Percentiles rank a stretch among this genome's conserved stretches.
phyloP scores from a whole-genome alignment of 495 filamentous ascomycete genomes.

The Aspergillus haitiensis region DNA sequence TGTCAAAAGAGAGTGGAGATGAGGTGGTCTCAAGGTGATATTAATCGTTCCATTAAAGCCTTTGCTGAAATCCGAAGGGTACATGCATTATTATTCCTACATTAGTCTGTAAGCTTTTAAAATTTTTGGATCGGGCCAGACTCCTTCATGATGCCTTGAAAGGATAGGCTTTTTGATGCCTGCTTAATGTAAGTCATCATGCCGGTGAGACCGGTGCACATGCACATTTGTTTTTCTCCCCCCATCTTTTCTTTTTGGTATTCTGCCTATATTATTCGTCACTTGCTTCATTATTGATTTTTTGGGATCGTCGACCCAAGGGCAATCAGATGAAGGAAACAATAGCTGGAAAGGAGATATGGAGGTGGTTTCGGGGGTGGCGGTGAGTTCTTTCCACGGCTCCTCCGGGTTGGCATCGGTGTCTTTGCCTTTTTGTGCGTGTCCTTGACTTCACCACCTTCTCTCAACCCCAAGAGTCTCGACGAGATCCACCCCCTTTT shows the following conservation, averaged over 20 bases:
- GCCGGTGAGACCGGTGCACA: conserved; percentile 1
- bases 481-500: neutral
- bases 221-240: conserved; percentile 17
- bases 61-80: neutral
- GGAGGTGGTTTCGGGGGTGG: conserved; percentile 4
- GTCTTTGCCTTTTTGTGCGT: conserved; percentile 10
- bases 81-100: neutral
- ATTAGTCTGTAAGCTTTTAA: conserved; percentile 9
- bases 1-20: too few species aligned
- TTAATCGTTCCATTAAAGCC: too few species aligned
- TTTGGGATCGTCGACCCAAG: neutral
- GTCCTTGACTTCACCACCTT: conserved; percentile 28
- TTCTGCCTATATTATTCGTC: conserved; percentile 2
- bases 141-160: conserved; percentile 1
- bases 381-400: conserved; percentile 7
- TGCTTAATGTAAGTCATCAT: conserved; percentile 16
- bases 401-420: conserved; percentile 7
- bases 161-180: neutral
- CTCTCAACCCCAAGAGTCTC: conserved; percentile 2
- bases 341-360: conserved; percentile 4
- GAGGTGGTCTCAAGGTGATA: too few species aligned
- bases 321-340: neutral
- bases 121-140: conserved; percentile 16
- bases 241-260: conserved; percentile 6
- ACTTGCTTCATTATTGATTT: conserved; percentile 3